Base-by-base conservation (phyloP, 176 grass and related monocot species). In the Phoenix dactylifera region DNA sequence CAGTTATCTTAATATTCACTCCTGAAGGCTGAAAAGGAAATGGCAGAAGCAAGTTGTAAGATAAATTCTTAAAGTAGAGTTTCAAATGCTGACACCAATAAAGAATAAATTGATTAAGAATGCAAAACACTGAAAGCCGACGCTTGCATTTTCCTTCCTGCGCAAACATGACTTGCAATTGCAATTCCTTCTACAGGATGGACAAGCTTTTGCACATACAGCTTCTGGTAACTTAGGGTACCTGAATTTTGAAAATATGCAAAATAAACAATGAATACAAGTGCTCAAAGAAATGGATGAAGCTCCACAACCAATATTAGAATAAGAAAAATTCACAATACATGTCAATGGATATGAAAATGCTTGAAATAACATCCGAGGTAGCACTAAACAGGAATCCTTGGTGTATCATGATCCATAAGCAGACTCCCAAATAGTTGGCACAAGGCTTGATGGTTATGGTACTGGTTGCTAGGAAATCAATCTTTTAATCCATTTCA, bases 121-220 rank as follows among this genome's bases (percentile, higher is more conserved):
- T 32, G 7, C 54, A 0, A 3, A 5, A 50, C 9, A 73, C 22
- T 5, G 49, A 6, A 24, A 59, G 14, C 66, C 64, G 35, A 87
- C 80, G 77, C 81, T 63, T 44, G 49, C n/a, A 60, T 81, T 15
- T 62, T 67, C 57, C 51, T 20, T 78, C 77, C 75, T 79, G 35
- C 74, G 59, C 55, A 87, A 72, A 57, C 83, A 93, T 53, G 53
- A 51, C 70, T 95, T 95, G 70, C 81, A 95, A 73, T 88, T 95
- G 71, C 84, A 95, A 61, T 88, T 88, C 2, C 56, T 77, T 23
- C 64, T 61, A 52, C 89, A 95, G 64, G 77, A 71, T 23, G 81
- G 85, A 22, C 85, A 85, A 59, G 82, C 80, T 1, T 17, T 19
- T 67, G 78, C 64, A 69, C 85, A 66, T 15, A 77, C 81, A 22